Conservation (phyloP, 176 grass and related monocot genomes). For the Lolium multiflorum region DNA sequence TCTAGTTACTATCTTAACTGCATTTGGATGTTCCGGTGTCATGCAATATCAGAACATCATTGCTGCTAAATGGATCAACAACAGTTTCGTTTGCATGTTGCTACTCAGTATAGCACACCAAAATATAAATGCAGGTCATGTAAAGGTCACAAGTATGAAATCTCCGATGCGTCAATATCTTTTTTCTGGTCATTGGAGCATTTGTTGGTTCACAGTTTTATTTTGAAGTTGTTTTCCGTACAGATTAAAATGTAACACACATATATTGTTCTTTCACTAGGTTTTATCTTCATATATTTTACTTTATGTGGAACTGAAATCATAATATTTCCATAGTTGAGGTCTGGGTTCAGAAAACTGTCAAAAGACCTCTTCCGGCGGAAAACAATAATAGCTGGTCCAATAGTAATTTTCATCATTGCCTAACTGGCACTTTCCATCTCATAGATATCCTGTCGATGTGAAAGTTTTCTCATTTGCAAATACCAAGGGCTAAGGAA, state of each 20-base stretch:
- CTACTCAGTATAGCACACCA: neutral
- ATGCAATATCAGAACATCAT: neutral
- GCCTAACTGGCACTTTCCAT: neutral
- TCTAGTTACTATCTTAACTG: conserved; percentile 5
- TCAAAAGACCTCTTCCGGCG: conserved; percentile 2
- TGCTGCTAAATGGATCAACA: neutral
- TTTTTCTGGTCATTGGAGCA: neutral
- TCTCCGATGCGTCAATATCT: neutral
- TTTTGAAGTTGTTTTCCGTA: neutral
- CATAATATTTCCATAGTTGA: neutral
- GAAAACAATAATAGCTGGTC: neutral
- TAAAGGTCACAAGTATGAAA: conserved; percentile 17
- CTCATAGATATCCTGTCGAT: neutral
- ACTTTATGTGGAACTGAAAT: neutral
- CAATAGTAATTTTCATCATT: conserved; percentile 12
- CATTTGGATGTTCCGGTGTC: neutral
- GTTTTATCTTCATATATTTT: conserved; percentile 29
- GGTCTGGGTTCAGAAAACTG: conserved; percentile 13
- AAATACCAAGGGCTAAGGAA: neutral
- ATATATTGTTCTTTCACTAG: conserved; percentile 30
- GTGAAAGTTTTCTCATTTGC: conserved; percentile 12
- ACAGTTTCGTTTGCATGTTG: neutral
- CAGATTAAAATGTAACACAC: neutral
- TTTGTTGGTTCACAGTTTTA: neutral
- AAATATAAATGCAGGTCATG: no score